Evolutionary conservation across 2,329 filamentous ascomycete genomes (phyloP), one percentile per base, ranked within the genome.

Genomic region (Colletotrichum godetiae): DNA sequence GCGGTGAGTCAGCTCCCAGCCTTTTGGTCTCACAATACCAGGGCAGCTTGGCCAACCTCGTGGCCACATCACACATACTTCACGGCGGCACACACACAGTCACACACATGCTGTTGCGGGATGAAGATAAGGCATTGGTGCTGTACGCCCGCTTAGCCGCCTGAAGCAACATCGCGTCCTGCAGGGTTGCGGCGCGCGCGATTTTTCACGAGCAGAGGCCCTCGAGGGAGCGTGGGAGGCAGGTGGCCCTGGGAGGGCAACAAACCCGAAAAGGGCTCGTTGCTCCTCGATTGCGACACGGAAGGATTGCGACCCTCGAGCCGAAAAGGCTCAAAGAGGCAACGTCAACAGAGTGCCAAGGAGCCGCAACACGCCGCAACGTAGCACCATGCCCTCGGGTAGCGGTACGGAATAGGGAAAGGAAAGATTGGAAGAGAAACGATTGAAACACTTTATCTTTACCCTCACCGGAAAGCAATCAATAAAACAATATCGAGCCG

Each of bases 1-100:
- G 15, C 22, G 15, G 59, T 61, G 60, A 62, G 60, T 62, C 37
- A 62, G 60, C 27, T 24, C 60, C 60, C 27, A 33, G 19, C 42
- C 60, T 31, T 52, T 24, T n/a, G 27, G 60, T 13, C 42, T 49
- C 42, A 49, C 42, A n/a, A 22, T 49, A 19, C 19, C 10, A 22
- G 15, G 42, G 19, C 42, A 11, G 42, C 19, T 49, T 49, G 42
- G 42, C 42, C 42, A 49, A 49, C 42, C 42, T 49, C 42, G 19
- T n/a, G 42, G 19, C 42, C 42, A 49, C 42, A 49, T 42, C 42
- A 49, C 42, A 49, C 19, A 49, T 19, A n/a, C 19, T 22, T 49
- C 42, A 49, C 19, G 42, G 42, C 42, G 42, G 42, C 42, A 22
- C 15, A 49, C 19, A 42, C 13, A 19, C 19, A n/a, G 15, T n/a